phyloP scores from a whole-genome alignment of 2,329 filamentous ascomycete genomes.

The Dactylellina leptospora region DNA sequence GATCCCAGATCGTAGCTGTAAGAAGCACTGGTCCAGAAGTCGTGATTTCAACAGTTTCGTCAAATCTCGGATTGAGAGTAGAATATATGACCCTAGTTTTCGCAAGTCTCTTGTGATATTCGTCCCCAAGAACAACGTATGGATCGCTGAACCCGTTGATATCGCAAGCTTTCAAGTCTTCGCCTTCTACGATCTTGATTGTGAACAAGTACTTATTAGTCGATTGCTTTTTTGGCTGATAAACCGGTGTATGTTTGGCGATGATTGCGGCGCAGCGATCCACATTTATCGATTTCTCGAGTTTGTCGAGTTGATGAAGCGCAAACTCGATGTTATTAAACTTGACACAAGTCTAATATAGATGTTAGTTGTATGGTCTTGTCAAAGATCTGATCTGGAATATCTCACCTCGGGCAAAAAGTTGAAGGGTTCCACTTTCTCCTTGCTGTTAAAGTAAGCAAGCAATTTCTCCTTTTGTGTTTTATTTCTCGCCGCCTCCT shows the following conservation, averaged over 20 bases:
- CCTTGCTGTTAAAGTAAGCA: conserved; percentile 87
- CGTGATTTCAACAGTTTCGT: conserved; percentile 95
- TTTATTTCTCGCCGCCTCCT: conserved; percentile 78
- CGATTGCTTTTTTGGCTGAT: conserved; percentile 71
- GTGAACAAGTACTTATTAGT: conserved; percentile 95
- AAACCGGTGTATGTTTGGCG: conserved; percentile 74
- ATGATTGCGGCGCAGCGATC: conserved; percentile 88
- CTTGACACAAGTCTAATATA: conserved; percentile 84
- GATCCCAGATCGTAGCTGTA: conserved; percentile 97
- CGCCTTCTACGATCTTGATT: conserved; percentile 96
- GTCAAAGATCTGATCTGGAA: not conserved
- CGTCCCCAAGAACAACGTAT: conserved; percentile 94
- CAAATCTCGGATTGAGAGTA: conserved; percentile 93
- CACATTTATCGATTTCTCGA: conserved; percentile 89
- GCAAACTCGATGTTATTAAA: conserved; percentile 98
- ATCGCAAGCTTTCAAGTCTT: conserved; percentile 98
- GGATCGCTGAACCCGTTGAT: conserved; percentile 93
- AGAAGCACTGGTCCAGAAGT: conserved; percentile 91
- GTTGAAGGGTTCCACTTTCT: conserved; percentile 94
- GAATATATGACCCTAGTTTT: conserved; percentile 93
- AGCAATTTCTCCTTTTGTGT: conserved; percentile 92
- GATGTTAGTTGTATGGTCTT: conserved; percentile 57
- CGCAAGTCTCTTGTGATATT: conserved; percentile 94
- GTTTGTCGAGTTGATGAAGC: conserved; percentile 86
- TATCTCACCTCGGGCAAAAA: conserved; percentile 84